Percentiles rank a stretch among this genome's conserved stretches.
These are phyloP conservation scores for Bipolaris cookei DNA, from an alignment of 2,329 filamentous ascomycete species.

Conservation along the genomic window DNA sequence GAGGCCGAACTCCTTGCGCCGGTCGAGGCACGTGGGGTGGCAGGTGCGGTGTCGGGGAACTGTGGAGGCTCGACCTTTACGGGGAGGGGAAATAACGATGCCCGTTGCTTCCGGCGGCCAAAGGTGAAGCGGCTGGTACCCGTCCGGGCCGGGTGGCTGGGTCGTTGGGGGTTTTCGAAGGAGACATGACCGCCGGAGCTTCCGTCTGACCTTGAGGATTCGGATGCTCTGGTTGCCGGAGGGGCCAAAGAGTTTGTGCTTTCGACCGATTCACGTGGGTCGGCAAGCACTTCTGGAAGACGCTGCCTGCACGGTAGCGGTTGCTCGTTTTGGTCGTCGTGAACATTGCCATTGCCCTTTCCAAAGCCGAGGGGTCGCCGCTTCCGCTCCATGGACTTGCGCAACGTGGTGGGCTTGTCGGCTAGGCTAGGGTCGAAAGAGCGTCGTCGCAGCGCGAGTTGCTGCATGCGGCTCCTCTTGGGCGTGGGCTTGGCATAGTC, in stretches of 20 bases:
- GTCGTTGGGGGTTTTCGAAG: slow-evolving; percentile 44
- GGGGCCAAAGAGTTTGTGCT: slow-evolving; percentile 67
- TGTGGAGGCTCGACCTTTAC: slow-evolving; percentile 67
- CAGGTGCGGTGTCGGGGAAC: slow-evolving; percentile 53
- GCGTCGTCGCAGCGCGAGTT: slow-evolving; percentile 44
- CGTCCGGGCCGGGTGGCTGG: slow-evolving; percentile 62
- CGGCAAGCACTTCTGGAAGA: slow-evolving; percentile 57
- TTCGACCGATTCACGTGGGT: slow-evolving; percentile 69
- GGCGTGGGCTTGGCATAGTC: slow-evolving; percentile 22
- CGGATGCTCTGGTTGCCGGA: slow-evolving; percentile 71
- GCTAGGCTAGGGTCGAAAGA: slow-evolving; percentile 46
- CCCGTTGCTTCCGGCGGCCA: slow-evolving; percentile 71
- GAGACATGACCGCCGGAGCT: slow-evolving; percentile 65
- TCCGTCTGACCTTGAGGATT: slow-evolving; percentile 88
- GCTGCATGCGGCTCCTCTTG: slow-evolving; percentile 44
- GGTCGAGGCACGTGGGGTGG: slow-evolving; percentile 54
- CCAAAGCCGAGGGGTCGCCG: slow-evolving; percentile 36
- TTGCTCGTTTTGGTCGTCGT: slow-evolving; percentile 52
- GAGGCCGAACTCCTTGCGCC: slow-evolving; percentile 47
- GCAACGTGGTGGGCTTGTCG: slow-evolving; percentile 38
- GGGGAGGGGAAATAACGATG: slow-evolving; percentile 86
- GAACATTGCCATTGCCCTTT: slow-evolving; percentile 37
- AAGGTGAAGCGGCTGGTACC: slow-evolving; percentile 76
- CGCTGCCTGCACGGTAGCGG: slow-evolving; percentile 63
- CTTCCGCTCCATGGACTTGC: slow-evolving; percentile 49